Conservation (phyloP, 2,329 filamentous ascomycete genomes). For the Xylaria sp. region DNA sequence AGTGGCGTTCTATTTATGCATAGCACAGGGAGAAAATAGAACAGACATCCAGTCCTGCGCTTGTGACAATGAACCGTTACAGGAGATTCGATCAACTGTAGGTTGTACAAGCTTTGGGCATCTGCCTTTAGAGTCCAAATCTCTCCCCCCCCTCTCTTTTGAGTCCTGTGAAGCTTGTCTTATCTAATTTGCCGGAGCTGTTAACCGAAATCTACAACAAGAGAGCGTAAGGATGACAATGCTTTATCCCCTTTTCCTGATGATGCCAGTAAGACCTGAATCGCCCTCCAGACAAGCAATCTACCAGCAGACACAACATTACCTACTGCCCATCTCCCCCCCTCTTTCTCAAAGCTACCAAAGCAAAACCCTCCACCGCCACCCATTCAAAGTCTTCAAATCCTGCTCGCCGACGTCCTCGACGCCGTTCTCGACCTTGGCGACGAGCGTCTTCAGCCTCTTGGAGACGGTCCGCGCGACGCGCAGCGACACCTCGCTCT, state of each 20-base stretch:
- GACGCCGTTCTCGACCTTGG: conserved; percentile 61
- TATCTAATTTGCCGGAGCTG: background rate
- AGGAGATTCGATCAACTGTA: background rate
- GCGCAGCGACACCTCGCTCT: conserved; percentile 67
- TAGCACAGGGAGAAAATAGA: background rate
- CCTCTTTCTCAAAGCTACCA: conserved; percentile 49
- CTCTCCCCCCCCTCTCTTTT: too few relatives aligned
- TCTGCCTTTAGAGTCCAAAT: background rate
- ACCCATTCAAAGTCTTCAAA: conserved; percentile 62
- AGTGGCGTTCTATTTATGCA: background rate
- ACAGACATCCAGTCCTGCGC: background rate
- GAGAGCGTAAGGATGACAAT: background rate
- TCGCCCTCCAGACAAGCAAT: background rate
- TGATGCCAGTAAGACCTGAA: background rate
- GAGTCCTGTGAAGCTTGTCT: background rate
- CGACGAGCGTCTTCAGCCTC: conserved; percentile 60
- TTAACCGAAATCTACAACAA: background rate
- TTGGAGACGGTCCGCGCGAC: conserved; percentile 64
- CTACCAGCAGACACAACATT: background rate
- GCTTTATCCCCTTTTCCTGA: background rate
- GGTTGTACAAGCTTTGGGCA: background rate
- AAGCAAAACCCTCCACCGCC: conserved; percentile 66
- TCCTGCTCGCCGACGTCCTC: conserved; percentile 61
- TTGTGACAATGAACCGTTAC: background rate
- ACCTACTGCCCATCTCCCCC: background rate